Percentiles rank a stretch among this genome's conserved stretches.
These are phyloP conservation scores for Colletotrichum sp. DNA, from an alignment of 2,329 filamentous ascomycete genomes.

Conservation along the genomic window DNA sequence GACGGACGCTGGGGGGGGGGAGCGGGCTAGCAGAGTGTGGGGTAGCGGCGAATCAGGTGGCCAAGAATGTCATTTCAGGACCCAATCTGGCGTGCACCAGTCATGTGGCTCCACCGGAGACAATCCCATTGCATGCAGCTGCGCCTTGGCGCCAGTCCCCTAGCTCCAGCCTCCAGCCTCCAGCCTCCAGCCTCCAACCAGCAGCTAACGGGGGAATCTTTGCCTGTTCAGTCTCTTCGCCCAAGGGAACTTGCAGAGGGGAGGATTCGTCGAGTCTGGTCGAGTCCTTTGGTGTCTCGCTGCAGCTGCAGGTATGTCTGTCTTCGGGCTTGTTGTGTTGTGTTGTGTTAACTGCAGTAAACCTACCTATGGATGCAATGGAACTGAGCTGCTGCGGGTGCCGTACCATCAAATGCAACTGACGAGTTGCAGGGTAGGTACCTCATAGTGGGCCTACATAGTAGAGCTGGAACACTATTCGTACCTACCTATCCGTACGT, in stretches of 20 bases:
- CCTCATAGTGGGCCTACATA: not conserved
- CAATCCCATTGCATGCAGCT: constrained; percentile 7
- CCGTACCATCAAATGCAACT: not conserved
- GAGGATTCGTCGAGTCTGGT: not conserved
- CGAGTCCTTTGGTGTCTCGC: not conserved
- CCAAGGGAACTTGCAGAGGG: not conserved
- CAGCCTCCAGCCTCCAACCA: not conserved
- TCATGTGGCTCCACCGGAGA: constrained; percentile 20
- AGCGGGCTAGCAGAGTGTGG: constrained; percentile 14
- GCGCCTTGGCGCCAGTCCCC: not conserved
- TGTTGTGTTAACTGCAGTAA: not conserved
- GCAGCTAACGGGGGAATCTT: not conserved
- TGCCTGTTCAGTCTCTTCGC: not conserved
- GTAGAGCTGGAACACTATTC: not conserved
- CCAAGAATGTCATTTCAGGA: constrained; percentile 12
- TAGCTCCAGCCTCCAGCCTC: not conserved
- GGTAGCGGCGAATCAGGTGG: constrained; percentile 23
- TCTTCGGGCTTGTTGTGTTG: not conserved
- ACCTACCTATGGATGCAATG: not conserved
- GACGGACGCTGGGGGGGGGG: not conserved
- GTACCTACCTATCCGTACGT: not conserved
- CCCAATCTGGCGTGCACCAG: constrained; percentile 14
- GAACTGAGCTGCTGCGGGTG: not conserved
- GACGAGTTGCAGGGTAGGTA: not conserved
- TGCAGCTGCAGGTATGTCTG: not conserved